Evolutionary conservation across 495 filamentous ascomycete species (phyloP), one percentile per base, ranked within the genome.

Genomic region (Penicillium egyptiacum): DNA sequence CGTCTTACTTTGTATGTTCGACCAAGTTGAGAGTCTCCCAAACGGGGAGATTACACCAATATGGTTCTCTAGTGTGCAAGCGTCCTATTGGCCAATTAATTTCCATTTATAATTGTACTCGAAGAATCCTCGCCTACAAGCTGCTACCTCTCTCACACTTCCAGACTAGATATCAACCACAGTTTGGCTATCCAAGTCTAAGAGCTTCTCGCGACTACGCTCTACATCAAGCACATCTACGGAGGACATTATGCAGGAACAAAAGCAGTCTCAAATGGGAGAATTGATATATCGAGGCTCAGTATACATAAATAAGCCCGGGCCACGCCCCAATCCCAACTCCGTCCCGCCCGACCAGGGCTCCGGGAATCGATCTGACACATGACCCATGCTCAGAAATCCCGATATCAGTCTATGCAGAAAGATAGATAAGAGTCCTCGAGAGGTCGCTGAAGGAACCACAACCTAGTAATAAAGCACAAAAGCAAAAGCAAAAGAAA

Each of bases 251-350:
- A 46, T 28, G 12, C 23, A 26, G 26, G 26, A 47, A 12, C 20
- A 16, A 44, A n/a, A 48, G 26, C 20, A 44, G 12, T 20, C 25
- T 48, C n/a, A 2, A 48, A 48, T 10, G 11, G 17, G 4, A 30
- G 28, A 7, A 31, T 31, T 31, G 45, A 31, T 48, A 47, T 48
- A 19, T 48, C 28, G 28, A 48, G 17, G 28, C 45, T 48, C 11
- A 28, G 14, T 48, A 48, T 48, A 26, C 28, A 33, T 20, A 44
- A 23, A 44, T 10, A 31, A 31, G 26, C 28, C 28, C 45, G 45
- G 16, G 8, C 2, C 25, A 28, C 25, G 26, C 28, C 43, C 23
- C 23, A 46, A 17, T 8, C 7, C 26, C 26, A 14, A 33, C 45
- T 48, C 26, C 28, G 45, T 31, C 5, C 17, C n/a, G 33, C 45